Base-by-base conservation (phyloP, 1,284 basidiomycete species). In the Boletus smithii region DNA sequence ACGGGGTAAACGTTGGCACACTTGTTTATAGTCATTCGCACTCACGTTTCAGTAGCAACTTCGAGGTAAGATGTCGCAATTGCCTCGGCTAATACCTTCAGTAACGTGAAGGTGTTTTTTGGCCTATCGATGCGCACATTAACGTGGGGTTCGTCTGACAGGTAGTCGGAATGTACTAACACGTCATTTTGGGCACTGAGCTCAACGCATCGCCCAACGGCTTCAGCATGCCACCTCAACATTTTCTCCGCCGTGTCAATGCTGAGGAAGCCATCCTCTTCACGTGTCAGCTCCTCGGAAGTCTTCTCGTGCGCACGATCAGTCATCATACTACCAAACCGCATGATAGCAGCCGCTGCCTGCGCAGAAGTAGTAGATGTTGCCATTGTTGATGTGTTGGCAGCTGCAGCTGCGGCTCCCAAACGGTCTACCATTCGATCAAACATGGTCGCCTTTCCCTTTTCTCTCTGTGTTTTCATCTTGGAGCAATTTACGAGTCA, bases 221-320 rank as follows among this genome's bases (percentile, higher is more conserved):
- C 88, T 65, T 97, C 95, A 2, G 95, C 94, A 68, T 98, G 95
- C 92, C 94, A 97, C 64, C 85, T 91, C 16, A 97, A 71, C 83
- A 97, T 93, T 56, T 79, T 85, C 71, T 95, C 91, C 1, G 91
- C 90, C 20, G 85, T 74, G 31, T 84, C 81, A 4, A 97, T 69
- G 38, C 74, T 82, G 29, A 97, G 69, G 31, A 81, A 59, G 5
- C 94, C 94, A 61, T 97, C 94, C 51, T 88, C 85, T 47, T 92
- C 88, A 42, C 76, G 77, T 2, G 84, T 61, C 23, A 80, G 80
- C 43, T 91, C 88, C 57, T 92, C 90, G 4, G 62, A 69, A 10
- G 69, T 52, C 53, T 75, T 79, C 35, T 87, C 84, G 41, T 72
- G 69, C 16, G 66, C 72, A 33, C 75, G 71, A 42, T 81, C 75